These are phyloP conservation scores for Eucalyptus polybractea DNA, from an alignment of 345 rosid genomes.

Conservation along the genomic window DNA sequence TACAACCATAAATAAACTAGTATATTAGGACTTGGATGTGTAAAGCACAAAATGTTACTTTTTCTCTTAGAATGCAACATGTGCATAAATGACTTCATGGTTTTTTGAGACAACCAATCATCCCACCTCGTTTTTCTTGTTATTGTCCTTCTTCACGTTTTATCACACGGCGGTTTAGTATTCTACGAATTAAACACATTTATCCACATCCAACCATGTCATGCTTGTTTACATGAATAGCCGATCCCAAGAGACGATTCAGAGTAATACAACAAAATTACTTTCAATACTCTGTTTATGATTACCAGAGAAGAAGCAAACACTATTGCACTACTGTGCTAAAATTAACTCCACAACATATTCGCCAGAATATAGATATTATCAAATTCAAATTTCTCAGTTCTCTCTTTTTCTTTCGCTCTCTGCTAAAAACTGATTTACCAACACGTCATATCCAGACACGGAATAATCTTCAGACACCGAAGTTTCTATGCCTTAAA, in stretches of 20 bases:
- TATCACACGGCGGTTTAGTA: background rate
- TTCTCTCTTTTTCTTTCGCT: background rate
- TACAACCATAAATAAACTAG: background rate
- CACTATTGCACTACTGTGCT: background rate
- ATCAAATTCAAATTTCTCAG: background rate
- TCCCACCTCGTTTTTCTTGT: background rate
- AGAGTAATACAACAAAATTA: background rate
- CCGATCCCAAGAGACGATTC: accelerated
- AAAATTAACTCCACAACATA: no score
- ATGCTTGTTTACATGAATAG: background rate
- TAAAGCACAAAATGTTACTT: background rate
- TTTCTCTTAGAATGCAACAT: background rate
- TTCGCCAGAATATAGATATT: background rate
- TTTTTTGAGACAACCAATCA: background rate
- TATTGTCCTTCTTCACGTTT: background rate
- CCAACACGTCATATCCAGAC: accelerated
- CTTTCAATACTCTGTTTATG: background rate
- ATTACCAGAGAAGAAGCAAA: background rate
- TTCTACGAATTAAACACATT: background rate
- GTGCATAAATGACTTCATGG: background rate
- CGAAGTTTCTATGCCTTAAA: background rate
- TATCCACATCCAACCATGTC: background rate
- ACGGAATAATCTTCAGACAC: background rate
- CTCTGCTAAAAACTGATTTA: background rate
- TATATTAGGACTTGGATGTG: background rate